Evolutionary conservation across 192 early-diverging fungal species (phyloP), one percentile per base, ranked within the genome.

Genomic region (Gigaspora rosea): DNA sequence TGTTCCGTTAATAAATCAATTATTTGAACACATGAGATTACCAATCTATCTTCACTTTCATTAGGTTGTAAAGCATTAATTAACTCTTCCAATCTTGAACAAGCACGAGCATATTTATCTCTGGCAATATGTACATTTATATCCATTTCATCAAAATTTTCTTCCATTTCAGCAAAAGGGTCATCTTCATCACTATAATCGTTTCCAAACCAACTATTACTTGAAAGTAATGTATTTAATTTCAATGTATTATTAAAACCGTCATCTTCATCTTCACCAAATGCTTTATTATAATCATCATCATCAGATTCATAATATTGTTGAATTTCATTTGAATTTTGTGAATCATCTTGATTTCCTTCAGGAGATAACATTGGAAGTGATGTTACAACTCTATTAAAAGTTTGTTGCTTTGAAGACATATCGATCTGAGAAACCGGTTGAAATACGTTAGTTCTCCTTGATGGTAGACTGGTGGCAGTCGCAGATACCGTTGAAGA

Each of bases 131-230:
- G 82, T 18, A 84, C 85, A 63, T 86, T 79, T 16, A 87, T 63
- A 73, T 87, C 85, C 62, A 80, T 82, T 58, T 86, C 86, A 32
- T 85, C 83, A 52, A 86, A 85, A n/a, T 78, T 79, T 75, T 86
- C 84, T 22, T 87, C 82, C 8, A 87, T 79, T 46, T 83, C 82
- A 4, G 78, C 78, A 75, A 87, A 86, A 20, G 85, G 86, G 50
- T 87, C 86, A 41, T 84, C 86, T 22, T 86, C 85, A 36, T 86
- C 86, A 57, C 76, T 81, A 22, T 76, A 68, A 61, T 84, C 86
- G 46, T 84, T 78, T 32, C 83, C 81, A 66, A 73, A 80, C 83
- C 83, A 84, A 54, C 83, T 84, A 20, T 82, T 81, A 59, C 80
- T 84, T 11, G 83, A 84, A n/a, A 78, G 56, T 52, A 77, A 77